A percentile compares a stretch with the other conserved stretches of the same genome.
These are phyloP conservation scores for Asterella californica DNA, from an alignment of 225 moss, liverwort and hornwort genomes.

Conservation along the genomic window DNA sequence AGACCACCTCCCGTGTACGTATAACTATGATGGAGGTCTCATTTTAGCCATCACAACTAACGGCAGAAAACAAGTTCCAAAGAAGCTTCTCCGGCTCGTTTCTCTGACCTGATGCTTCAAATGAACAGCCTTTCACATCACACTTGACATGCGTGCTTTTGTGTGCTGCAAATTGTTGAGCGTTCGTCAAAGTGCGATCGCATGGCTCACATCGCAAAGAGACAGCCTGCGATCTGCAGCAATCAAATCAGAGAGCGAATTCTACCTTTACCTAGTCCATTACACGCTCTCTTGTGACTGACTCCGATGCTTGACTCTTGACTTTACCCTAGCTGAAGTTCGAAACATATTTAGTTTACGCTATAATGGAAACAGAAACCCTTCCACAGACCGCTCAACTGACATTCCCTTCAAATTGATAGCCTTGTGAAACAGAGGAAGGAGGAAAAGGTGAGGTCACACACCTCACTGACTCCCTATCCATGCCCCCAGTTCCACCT, in stretches of 20 bases:
- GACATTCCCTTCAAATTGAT: background rate
- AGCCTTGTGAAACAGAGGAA: background rate
- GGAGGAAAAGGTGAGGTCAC: background rate
- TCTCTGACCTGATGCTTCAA: constrained; percentile 51
- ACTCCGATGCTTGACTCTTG: background rate
- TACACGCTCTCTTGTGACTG: background rate
- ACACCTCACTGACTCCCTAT: constrained; percentile 34
- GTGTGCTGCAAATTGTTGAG: constrained; percentile 46
- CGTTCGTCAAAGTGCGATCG: constrained; percentile 41
- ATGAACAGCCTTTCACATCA: constrained; percentile 47
- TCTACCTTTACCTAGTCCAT: background rate
- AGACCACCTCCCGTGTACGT: background rate
- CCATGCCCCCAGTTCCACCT: constrained; percentile 2
- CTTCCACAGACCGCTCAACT: background rate
- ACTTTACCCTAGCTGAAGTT: background rate
- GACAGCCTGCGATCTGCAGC: constrained; percentile 36
- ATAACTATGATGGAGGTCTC: background rate
- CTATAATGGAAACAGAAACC: background rate
- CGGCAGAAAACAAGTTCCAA: background rate
- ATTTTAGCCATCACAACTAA: background rate
- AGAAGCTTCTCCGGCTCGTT: background rate
- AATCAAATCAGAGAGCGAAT: constrained; percentile 15
- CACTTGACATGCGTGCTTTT: constrained; percentile 49
- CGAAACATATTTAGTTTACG: background rate
- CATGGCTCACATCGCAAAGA: constrained; percentile 49